A percentile compares a stretch with the other conserved stretches of the same genome.
phyloP scores from a whole-genome alignment of 2,329 filamentous ascomycete species.

The Pseudogymnoascus sp. region DNA sequence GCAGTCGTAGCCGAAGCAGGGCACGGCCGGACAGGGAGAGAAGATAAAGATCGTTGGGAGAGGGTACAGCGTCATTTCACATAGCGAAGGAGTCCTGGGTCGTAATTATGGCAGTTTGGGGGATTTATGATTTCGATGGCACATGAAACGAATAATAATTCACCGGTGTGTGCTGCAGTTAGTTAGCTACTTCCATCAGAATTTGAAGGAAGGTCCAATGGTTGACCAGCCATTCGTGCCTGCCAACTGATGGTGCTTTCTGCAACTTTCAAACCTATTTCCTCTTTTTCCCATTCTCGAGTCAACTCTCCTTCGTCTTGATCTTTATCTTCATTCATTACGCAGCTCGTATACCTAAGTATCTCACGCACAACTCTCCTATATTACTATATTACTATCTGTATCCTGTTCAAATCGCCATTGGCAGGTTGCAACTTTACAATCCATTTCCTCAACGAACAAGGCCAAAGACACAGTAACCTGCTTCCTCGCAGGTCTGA shows the following conservation, averaged over 20 bases:
- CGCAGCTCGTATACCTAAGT: not conserved
- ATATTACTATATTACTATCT: not conserved
- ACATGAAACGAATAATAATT: not conserved
- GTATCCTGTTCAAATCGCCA: not conserved
- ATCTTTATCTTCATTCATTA: not conserved
- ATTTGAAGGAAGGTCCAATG: not conserved
- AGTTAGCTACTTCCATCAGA: not conserved
- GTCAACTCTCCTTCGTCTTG: not conserved
- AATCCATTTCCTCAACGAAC: not conserved
- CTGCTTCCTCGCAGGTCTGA: not conserved
- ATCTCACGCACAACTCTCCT: not conserved
- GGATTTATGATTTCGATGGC: not conserved
- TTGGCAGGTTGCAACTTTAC: not conserved
- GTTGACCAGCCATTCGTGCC: not conserved
- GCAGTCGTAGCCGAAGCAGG: conserved; percentile 27
- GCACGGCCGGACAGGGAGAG: conserved; percentile 20
- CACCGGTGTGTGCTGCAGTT: not conserved
- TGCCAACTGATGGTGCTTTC: not conserved
- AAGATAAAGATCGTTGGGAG: conserved; percentile 15
- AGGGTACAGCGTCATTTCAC: conserved; percentile 12
- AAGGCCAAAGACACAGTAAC: not conserved
- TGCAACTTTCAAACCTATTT: not conserved
- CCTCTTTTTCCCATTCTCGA: not conserved
- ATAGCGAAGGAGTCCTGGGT: conserved; percentile 23
- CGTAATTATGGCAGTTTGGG: conserved; percentile 3